Evolutionary conservation across 2,329 filamentous ascomycete genomes (phyloP).

Genomic region (Dactylellina parvicollis): DNA sequence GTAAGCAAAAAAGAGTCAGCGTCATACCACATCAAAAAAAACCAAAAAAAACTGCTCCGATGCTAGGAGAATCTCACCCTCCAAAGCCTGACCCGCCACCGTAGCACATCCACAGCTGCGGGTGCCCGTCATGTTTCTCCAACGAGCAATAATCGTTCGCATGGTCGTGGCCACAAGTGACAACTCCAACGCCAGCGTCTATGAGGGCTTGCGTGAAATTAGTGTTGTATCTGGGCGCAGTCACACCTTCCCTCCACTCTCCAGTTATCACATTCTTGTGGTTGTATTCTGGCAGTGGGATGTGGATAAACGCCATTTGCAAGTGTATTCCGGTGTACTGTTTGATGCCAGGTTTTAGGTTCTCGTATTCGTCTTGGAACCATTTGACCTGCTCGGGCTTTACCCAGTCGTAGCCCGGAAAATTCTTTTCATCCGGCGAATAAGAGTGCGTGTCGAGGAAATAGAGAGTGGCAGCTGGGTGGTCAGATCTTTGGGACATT

Average conservation of each 20-base stretch:
- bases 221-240: constrained; percentile 87
- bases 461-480: constrained; percentile 94
- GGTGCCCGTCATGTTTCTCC: constrained; percentile 65
- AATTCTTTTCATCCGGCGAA: constrained; percentile 86
- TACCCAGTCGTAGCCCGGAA: constrained; percentile 95
- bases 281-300: constrained; percentile 88
- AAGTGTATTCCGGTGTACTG: constrained; percentile 93
- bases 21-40: not conserved
- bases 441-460: constrained; percentile 93
- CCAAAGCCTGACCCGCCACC: constrained; percentile 91
- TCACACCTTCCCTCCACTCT: constrained; percentile 81
- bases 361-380: constrained; percentile 82
- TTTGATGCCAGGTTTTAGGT: constrained; percentile 78
- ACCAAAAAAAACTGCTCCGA: not conserved
- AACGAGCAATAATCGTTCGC: constrained; percentile 96
- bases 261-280: constrained; percentile 71
- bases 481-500: constrained; percentile 78
- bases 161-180: constrained; percentile 84
- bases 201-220: constrained; percentile 91
- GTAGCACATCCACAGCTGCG: constrained; percentile 96
- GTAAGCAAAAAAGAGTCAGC: constrained; percentile 8
- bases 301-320: constrained; percentile 97
- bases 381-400: constrained; percentile 93
- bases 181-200: constrained; percentile 74
- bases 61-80: constrained; percentile 66